A percentile compares a stretch with the other conserved stretches of the same genome.
These are phyloP conservation scores for Melanogaster broomeanus DNA, from an alignment of 768 basidiomycete genomes.

Conservation along the genomic window DNA sequence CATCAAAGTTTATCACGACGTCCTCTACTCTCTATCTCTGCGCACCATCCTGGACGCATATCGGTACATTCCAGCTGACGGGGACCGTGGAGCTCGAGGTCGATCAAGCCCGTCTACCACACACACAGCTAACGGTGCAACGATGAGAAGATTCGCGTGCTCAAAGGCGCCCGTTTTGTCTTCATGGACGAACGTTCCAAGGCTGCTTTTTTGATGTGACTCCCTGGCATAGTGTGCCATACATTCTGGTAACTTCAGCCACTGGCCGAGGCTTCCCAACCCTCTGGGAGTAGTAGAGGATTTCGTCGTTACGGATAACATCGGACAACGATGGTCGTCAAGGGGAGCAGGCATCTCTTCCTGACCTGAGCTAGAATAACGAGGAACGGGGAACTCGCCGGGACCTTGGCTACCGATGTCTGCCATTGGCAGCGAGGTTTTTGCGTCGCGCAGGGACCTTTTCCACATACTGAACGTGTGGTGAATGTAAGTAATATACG, in stretches of 20 bases:
- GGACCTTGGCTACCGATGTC: conserved; percentile 10
- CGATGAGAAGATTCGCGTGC: conserved; percentile 42
- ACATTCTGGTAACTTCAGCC: conserved; percentile 7
- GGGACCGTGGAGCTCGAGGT: conserved; percentile 6
- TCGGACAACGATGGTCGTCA: conserved; percentile 6
- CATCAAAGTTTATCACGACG: conserved; percentile 64
- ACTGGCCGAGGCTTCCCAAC: conserved; percentile 21
- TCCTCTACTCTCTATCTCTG: conserved; percentile 45
- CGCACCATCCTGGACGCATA: conserved; percentile 55
- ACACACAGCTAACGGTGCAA: conserved; percentile 9
- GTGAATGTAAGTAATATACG: conserved; percentile 13
- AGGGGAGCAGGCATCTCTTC: conserved; percentile 6
- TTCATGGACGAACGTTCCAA: conserved; percentile 49
- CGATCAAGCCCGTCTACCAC: conserved; percentile 15
- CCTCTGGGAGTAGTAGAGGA: conserved; percentile 12
- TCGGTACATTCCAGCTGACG: conserved; percentile 31
- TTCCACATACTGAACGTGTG: conserved; percentile 1
- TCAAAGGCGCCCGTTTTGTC: conserved; percentile 50
- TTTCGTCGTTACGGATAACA: conserved; percentile 16
- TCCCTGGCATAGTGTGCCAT: too few relatives aligned
- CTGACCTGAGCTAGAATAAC: conserved; percentile 10
- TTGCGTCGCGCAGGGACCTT: neutral
- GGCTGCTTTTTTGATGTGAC: conserved; percentile 44
- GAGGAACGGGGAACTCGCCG: conserved; percentile 7
- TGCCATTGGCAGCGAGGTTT: conserved; percentile 2